A percentile compares a stretch with the other conserved stretches of the same genome.
Conservation (phyloP, 1,284 basidiomycete species). For the Boletellus dicymbophilus region DNA sequence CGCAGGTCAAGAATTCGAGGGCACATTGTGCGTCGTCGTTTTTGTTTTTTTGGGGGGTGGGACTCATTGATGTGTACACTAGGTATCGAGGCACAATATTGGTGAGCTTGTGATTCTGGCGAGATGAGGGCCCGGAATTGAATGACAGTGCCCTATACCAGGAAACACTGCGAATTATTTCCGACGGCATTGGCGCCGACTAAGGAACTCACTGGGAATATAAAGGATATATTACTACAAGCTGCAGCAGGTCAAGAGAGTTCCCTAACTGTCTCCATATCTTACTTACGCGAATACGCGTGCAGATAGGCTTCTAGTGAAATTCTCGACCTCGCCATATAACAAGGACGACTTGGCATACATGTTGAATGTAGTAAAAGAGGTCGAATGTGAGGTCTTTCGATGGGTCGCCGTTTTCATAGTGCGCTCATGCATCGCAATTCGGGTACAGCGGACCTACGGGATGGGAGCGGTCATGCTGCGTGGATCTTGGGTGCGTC, state of each 20-base stretch:
- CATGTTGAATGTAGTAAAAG: constrained; percentile 32
- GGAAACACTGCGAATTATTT: constrained; percentile 34
- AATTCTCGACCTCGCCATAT: constrained; percentile 35
- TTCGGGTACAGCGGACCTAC: constrained; percentile 5
- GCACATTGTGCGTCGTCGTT: constrained; percentile 21
- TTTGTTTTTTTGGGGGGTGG: too few relatives aligned
- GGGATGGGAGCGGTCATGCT: constrained; percentile 9
- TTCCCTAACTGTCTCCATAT: background rate
- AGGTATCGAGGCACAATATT: constrained; percentile 33
- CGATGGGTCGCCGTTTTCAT: background rate
- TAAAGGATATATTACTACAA: constrained; percentile 28
- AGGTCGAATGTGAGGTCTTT: constrained; percentile 21
- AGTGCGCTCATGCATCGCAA: background rate
- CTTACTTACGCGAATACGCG: background rate
- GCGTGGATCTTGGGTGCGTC: constrained; percentile 31
- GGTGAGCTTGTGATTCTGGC: constrained; percentile 20
- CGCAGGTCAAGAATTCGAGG: constrained; percentile 1
- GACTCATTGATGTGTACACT: too few relatives aligned
- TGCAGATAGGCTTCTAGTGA: constrained; percentile 29
- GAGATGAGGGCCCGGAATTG: background rate
- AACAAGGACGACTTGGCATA: constrained; percentile 18
- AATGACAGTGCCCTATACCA: background rate
- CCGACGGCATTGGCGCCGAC: constrained; percentile 26
- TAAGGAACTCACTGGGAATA: constrained; percentile 13
- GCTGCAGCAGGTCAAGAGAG: constrained; percentile 27